Conservation (phyloP, 1,284 basidiomycete species). For the Apiotrichum gracile region DNA sequence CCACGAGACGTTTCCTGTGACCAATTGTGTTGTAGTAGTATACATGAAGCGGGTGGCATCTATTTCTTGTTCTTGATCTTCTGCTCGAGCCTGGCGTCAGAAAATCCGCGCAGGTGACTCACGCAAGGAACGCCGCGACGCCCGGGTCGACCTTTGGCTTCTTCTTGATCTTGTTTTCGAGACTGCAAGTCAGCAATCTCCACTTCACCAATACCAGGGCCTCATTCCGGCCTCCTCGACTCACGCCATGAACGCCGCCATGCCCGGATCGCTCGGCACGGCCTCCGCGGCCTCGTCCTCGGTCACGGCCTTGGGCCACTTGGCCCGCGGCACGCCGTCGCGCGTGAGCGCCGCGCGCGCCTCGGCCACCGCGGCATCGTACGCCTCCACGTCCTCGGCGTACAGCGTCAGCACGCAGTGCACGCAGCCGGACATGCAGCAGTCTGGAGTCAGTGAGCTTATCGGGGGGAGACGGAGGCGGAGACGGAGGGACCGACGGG, state of each 20-base stretch:
- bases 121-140: slow-evolving; percentile 35
- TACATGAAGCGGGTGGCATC: too few species aligned
- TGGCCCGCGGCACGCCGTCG: slow-evolving; percentile 53
- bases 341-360: slow-evolving; percentile 54
- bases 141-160: slow-evolving; percentile 18
- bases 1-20: too few species aligned
- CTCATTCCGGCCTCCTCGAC: neutral
- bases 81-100: neutral
- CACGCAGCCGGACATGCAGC: slow-evolving; percentile 87
- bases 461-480: too few species aligned
- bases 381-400: slow-evolving; percentile 65
- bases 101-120: neutral
- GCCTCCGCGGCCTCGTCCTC: slow-evolving; percentile 11
- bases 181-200: neutral
- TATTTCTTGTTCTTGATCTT: neutral
- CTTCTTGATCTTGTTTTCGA: slow-evolving; percentile 1
- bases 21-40: too few species aligned
- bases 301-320: slow-evolving; percentile 59
- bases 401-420: slow-evolving; percentile 84
- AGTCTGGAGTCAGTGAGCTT: slow-evolving; percentile 53
- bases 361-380: slow-evolving; percentile 55
- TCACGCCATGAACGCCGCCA: slow-evolving; percentile 20
- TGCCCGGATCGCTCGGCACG: slow-evolving; percentile 8
- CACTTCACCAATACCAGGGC: neutral
- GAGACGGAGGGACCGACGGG: too few species aligned